Evolutionary conservation across 2,329 filamentous ascomycete genomes (phyloP), one percentile per base, ranked within the genome.

Genomic region (Dryadomyces quercus-mongolicae): DNA sequence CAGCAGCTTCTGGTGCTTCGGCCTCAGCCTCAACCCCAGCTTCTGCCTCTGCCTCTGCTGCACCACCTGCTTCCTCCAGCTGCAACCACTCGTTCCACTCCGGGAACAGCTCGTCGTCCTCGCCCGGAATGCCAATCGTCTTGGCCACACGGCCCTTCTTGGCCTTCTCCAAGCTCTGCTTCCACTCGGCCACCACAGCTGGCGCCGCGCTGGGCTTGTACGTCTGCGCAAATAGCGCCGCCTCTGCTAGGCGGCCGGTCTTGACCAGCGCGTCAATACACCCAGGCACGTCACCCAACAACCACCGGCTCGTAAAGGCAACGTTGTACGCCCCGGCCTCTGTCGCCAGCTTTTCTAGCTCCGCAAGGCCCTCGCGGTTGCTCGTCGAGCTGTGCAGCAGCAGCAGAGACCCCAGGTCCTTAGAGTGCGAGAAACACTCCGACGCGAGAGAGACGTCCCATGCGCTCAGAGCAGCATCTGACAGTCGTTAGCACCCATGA

Each of bases 21-120:
- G n/a, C 34, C 9, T 53, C 38, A 9, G 34, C 20, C 16, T 5
- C 16, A 36, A 2, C 43, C 34, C 4, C 38, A n/a, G 16, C 34
- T 22, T 49, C 25, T 34, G 22, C 40, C 21, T 25, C 18, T n/a
- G 7, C 20, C 12, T 12, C 48, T 7, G 8, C 42, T 4, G 45
- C 5, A 6, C 34, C 36, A 1, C 86, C 86, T 62, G 90, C 84
- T 56, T 77, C 80, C 73, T 97, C 93, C 58, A 95, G 67, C 64
- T 79, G 77, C 62, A 97, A 66, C 74, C 88, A 96, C 68, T 93
- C 86, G 5, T 95, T 87, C 93, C 93, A 98, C 64, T 96, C 89
- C 0, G 92, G 92, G 72, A 98, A 98, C 61, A 98, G 77, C 2
- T 95, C 91, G 44, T 86, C 86, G 56, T 90, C 88, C 61, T 87